phyloP scores from a whole-genome alignment of 345 rosid genomes.

The Rubroshorea leprosula region DNA sequence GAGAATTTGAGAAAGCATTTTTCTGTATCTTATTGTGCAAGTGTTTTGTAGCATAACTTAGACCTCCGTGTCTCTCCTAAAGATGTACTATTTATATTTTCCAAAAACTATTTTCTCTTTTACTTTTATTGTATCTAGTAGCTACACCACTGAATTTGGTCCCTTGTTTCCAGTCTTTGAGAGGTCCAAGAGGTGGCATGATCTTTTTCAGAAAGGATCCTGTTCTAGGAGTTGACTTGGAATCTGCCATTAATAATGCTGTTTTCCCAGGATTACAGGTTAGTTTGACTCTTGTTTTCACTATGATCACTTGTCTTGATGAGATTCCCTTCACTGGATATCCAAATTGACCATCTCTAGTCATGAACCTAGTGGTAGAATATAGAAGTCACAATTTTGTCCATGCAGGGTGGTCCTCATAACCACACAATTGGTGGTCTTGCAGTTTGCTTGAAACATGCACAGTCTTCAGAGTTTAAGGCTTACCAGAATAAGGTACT shows the following conservation, averaged over 20 bases:
- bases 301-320: neutral
- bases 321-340: neutral
- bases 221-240: constrained; percentile 74
- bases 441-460: constrained; percentile 88
- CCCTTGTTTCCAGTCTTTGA: constrained; percentile 54
- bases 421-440: constrained; percentile 93
- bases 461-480: constrained; percentile 62
- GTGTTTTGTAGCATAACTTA: too few species aligned
- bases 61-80: neutral
- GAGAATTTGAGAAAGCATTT: neutral
- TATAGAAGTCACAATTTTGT: neutral
- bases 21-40: neutral
- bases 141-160: neutral
- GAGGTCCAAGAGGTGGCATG: constrained; percentile 99
- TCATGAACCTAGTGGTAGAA: neutral
- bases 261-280: constrained; percentile 97
- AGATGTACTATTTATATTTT: neutral
- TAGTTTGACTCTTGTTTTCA: constrained; percentile 10
- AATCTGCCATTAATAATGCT: constrained; percentile 85
- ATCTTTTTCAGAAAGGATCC: constrained; percentile 81
- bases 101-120: neutral
- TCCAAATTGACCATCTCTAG: neutral
- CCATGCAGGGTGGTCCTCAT: constrained; percentile 88
- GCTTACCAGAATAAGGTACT: constrained; percentile 73
- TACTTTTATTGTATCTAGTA: neutral